These are phyloP conservation scores for Acer negundo DNA, from an alignment of 345 rosid genomes.

Conservation along the genomic window DNA sequence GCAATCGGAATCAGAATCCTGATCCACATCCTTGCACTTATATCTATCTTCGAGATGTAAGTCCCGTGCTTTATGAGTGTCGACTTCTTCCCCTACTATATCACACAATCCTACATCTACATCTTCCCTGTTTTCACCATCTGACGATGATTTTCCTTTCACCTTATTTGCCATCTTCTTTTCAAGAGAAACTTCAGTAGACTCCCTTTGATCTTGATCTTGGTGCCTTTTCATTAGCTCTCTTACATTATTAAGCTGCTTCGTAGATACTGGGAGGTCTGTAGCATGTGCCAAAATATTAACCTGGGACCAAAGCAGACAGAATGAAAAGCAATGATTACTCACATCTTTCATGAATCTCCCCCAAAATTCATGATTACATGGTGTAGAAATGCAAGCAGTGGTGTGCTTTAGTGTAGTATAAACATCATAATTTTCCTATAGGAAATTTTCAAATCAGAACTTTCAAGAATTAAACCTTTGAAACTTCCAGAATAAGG, in stretches of 20 bases:
- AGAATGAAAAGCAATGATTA: conserved; percentile 23
- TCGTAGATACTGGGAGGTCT: conserved; percentile 66
- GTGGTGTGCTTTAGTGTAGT: background rate
- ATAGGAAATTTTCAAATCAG: background rate
- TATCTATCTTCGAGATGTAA: conserved; percentile 25
- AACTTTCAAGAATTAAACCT: background rate
- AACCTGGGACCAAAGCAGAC: conserved; percentile 55
- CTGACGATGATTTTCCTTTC: conserved; percentile 23
- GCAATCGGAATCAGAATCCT: conserved; percentile 45
- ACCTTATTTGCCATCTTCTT: conserved; percentile 29
- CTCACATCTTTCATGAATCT: conserved; percentile 2
- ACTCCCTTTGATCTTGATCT: conserved; percentile 37
- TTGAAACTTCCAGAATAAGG: background rate
- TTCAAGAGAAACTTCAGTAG: conserved; percentile 26
- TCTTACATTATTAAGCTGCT: conserved; percentile 76
- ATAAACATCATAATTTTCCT: background rate
- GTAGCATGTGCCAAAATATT: conserved; percentile 82
- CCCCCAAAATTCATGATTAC: conserved; percentile 1
- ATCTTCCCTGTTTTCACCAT: conserved; percentile 36
- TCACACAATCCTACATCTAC: conserved; percentile 31
- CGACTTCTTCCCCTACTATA: conserved; percentile 33
- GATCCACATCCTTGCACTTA: conserved; percentile 32
- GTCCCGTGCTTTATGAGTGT: conserved; percentile 26
- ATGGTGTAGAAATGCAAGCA: background rate
- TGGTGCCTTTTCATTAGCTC: conserved; percentile 65